A percentile compares a stretch with the other conserved stretches of the same genome.
These are phyloP conservation scores for Penicillium psychrofluorescens DNA, from an alignment of 495 filamentous ascomycete genomes.

Conservation along the genomic window DNA sequence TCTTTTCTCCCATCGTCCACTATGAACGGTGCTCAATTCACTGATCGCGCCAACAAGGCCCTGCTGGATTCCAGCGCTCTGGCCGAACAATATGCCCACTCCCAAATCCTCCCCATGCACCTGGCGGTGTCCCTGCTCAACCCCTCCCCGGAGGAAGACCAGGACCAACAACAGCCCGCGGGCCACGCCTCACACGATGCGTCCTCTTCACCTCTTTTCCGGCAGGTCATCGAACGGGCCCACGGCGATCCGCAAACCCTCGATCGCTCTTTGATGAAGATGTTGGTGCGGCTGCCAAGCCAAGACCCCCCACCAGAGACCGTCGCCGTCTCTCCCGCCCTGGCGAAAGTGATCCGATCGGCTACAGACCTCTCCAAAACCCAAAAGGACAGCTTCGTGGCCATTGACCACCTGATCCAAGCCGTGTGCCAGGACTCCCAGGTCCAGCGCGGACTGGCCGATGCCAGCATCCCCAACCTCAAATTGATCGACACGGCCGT, in stretches of 20 bases:
- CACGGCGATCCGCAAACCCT: slow-evolving; percentile 86
- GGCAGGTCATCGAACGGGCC: slow-evolving; percentile 88
- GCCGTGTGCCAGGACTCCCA: slow-evolving; percentile 70
- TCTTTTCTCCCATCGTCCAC: slow-evolving; percentile 12
- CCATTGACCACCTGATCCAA: slow-evolving; percentile 87
- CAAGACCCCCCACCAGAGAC: slow-evolving; percentile 92
- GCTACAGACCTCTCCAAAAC: slow-evolving; percentile 90
- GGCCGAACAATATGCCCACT: slow-evolving; percentile 80
- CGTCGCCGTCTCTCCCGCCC: slow-evolving; percentile 69
- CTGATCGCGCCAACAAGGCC: slow-evolving; percentile 82
- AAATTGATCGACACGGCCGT: slow-evolving; percentile 85
- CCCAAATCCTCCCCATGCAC: slow-evolving; percentile 82
- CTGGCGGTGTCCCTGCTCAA: slow-evolving; percentile 84
- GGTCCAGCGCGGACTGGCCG: slow-evolving; percentile 66
- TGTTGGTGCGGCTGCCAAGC: slow-evolving; percentile 78
- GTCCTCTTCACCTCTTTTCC: slow-evolving; percentile 65
- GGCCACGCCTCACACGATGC: slow-evolving; percentile 51
- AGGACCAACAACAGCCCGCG: slow-evolving; percentile 63
- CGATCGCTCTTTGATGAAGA: slow-evolving; percentile 84
- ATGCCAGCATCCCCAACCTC: slow-evolving; percentile 84
- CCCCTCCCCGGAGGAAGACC: slow-evolving; percentile 61
- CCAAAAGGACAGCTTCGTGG: slow-evolving; percentile 90
- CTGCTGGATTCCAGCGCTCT: slow-evolving; percentile 77
- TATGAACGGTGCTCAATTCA: slow-evolving; percentile 61
- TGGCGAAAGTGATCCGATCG: slow-evolving; percentile 71